Evolutionary conservation across 148 eudicot genomes (phyloP).

Genomic region (Euryodendron excelsum): DNA sequence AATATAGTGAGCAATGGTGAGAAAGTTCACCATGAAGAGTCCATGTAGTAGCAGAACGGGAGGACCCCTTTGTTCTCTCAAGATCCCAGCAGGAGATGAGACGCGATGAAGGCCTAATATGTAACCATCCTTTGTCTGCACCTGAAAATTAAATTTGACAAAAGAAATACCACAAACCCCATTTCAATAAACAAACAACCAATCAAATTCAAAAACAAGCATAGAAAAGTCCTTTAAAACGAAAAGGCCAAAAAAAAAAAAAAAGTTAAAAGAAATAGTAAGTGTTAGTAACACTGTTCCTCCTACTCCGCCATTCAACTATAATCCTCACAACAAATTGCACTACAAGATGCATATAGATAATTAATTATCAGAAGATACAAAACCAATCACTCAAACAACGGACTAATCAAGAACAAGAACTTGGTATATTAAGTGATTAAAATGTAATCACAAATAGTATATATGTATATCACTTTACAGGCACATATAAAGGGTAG

Average conservation of each 20-base stretch:
- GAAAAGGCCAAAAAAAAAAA: no score
- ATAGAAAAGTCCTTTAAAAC: not conserved
- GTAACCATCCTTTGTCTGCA: conserved; percentile 76
- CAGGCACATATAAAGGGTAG: not conserved
- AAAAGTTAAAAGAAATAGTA: not conserved
- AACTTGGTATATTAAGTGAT: no score
- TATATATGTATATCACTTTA: not conserved
- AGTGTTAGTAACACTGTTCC: not conserved
- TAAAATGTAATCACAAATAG: not conserved
- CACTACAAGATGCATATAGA: not conserved
- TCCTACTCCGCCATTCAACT: not conserved
- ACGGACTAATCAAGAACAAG: no score
- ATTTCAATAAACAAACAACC: not conserved
- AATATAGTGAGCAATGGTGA: not conserved
- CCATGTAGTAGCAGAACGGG: conserved; percentile 90
- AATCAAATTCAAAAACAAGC: not conserved
- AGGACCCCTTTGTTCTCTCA: conserved; percentile 36
- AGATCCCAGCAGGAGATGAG: conserved; percentile 32
- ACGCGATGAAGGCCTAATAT: conserved; percentile 79
- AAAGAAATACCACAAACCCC: not conserved
- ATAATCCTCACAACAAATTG: not conserved
- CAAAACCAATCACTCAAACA: not conserved
- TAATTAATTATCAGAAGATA: not conserved
- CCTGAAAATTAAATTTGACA: conserved; percentile 32
- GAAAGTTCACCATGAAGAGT: conserved; percentile 62